Base-by-base conservation (phyloP, 257 asterid genomes). In the Solanum habrochaites region DNA sequence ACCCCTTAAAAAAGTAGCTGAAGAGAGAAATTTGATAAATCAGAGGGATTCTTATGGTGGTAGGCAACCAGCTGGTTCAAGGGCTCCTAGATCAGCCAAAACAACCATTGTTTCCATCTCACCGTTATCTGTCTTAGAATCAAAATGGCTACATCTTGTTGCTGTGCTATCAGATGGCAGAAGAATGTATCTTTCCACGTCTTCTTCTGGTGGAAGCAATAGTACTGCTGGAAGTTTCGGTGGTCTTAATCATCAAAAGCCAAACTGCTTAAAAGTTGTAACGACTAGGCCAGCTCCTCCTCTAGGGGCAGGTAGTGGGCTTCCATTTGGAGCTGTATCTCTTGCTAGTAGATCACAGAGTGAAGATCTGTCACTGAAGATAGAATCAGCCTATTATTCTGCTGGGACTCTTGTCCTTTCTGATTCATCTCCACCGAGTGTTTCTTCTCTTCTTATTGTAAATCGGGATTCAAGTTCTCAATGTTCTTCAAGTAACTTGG, bases 201-300 rank as follows among this genome's bases (percentile, higher is more conserved):
- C 92, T 85, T 91, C 97, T 85, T 93, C 98, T 81, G 93, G 97
- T 86, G 98, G 98, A 89, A 94, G 85, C 90, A 92, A 73, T 88
- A 91, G 95, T 89, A 88, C 92, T 83, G 93, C 92, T 90, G 98
- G 95, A 89, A 92, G 93, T 90, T 90, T 95, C 74, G 90, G 94
- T 86, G 95, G 93, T 83, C 91, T 93, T 89, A 92, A 86, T 90
- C 87, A 90, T 89, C 93, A 89, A 87, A 91, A 89, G 89, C 96
- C 98, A 85, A 96, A 94, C 90, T 96, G 98, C 91, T 93, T 97
- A 89, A 97, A 97, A 92, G 98, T 97, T 88, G 98, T 96, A 81
- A 89, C 98, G 13, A 97, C 99, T 27, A 92, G 99, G 91, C 99
- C 98, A 83, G 90, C 98, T 86, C 99, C 99, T 86, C 99, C 99